Percentiles rank a stretch among this genome's conserved stretches.
These are phyloP conservation scores for Capronia coronata DNA, from an alignment of 2,329 filamentous ascomycete species.

Conservation along the genomic window DNA sequence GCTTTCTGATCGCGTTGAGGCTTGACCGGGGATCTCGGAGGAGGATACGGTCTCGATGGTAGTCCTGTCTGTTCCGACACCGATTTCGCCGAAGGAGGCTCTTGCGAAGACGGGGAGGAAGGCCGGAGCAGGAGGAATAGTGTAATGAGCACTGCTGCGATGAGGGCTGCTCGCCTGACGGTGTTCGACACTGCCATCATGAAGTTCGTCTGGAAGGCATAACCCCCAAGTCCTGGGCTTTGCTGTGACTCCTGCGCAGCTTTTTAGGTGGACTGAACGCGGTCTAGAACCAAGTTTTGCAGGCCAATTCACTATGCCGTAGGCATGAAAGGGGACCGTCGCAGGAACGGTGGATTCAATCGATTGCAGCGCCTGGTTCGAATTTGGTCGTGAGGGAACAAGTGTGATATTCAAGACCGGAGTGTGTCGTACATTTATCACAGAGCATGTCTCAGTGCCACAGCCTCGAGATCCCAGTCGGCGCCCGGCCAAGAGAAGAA, in stretches of 20 bases:
- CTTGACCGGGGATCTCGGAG: slow-evolving; percentile 36
- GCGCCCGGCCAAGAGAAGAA: not conserved
- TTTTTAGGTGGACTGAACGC: not conserved
- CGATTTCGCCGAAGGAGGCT: slow-evolving; percentile 31
- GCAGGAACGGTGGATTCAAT: not conserved
- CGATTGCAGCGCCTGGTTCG: not conserved
- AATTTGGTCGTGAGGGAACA: not conserved
- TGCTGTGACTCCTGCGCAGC: not conserved
- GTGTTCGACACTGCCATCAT: slow-evolving; percentile 7
- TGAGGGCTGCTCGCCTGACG: slow-evolving; percentile 35
- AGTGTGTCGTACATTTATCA: not conserved
- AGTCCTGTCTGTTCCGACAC: slow-evolving; percentile 31
- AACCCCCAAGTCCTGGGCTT: not conserved
- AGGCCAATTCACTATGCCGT: not conserved
- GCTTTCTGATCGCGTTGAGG: slow-evolving; percentile 50
- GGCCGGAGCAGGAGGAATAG: slow-evolving; percentile 64
- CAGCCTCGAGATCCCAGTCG: not conserved
- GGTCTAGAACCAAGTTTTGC: not conserved
- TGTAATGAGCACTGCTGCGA: slow-evolving; percentile 62
- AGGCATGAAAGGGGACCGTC: not conserved
- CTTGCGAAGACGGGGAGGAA: slow-evolving; percentile 49
- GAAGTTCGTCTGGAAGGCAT: not conserved
- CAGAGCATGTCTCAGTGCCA: not conserved
- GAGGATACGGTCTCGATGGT: slow-evolving; percentile 29
- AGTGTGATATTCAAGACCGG: not conserved